These are phyloP conservation scores for Sphagnum magellanicum DNA, from an alignment of 228 moss, liverwort and hornwort species.

Conservation along the genomic window DNA sequence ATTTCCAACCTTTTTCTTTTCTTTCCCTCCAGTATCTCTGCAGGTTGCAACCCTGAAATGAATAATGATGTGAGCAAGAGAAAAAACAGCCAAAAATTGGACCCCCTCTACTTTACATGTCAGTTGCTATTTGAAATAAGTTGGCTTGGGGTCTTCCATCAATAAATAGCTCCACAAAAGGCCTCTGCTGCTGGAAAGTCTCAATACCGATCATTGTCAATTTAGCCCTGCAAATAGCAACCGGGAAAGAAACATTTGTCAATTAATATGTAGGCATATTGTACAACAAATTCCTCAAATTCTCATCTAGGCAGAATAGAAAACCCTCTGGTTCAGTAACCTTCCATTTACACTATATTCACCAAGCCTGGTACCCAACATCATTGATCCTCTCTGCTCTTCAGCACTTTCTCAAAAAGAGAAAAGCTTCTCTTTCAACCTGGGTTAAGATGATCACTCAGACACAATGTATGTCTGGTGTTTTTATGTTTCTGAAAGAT, in stretches of 20 bases:
- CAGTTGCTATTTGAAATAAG: not conserved
- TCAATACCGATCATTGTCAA: constrained; percentile 33
- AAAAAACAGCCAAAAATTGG: no score
- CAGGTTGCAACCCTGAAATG: no score
- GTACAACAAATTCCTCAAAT: not conserved
- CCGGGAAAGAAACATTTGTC: not conserved
- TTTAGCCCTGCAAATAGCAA: constrained; percentile 24
- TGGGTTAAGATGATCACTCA: not conserved
- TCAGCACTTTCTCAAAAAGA: not conserved
- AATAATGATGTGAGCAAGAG: no score
- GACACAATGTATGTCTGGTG: not conserved
- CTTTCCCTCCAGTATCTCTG: no score
- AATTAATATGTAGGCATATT: not conserved
- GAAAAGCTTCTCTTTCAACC: not conserved
- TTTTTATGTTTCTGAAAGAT: not conserved
- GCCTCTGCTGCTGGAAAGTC: constrained; percentile 30
- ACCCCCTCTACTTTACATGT: no score
- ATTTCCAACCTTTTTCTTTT: no score
- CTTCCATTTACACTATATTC: not conserved
- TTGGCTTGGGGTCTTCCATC: constrained; percentile 19
- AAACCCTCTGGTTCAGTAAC: not conserved
- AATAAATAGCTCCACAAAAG: constrained; percentile 51
- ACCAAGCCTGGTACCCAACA: not conserved
- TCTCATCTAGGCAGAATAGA: not conserved
- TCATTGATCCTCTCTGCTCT: not conserved